phyloP scores from a whole-genome alignment of 139 green algal species.

The Coelastrella sp. region DNA sequence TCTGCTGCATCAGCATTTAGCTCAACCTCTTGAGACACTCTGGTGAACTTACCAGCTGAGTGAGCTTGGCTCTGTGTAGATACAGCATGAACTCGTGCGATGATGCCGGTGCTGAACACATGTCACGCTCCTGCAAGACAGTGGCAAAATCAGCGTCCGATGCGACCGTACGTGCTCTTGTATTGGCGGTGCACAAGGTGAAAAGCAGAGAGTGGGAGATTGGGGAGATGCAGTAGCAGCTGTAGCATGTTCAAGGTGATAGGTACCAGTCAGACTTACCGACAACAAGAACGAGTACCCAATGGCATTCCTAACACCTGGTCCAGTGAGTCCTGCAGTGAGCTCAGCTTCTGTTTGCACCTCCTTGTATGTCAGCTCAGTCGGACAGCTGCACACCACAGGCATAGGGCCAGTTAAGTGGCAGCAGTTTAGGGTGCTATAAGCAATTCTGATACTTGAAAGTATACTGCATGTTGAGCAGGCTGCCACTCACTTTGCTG shows the following conservation, averaged over 20 bases:
- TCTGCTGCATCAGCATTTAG: too few relatives aligned
- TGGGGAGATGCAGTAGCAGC: not conserved
- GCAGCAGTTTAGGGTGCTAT: too few relatives aligned
- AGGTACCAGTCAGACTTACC: not conserved
- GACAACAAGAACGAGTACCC: constrained; percentile 51
- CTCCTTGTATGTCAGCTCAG: not conserved
- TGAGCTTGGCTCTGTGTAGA: constrained; percentile 64
- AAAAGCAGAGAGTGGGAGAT: not conserved
- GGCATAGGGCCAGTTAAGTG: too few relatives aligned
- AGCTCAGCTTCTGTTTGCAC: not conserved
- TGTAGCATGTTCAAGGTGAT: too few relatives aligned
- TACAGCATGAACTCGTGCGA: constrained; percentile 50
- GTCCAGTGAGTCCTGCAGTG: not conserved
- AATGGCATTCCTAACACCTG: not conserved
- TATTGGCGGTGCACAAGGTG: not conserved
- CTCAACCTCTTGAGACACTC: too few relatives aligned
- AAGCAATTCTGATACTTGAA: too few relatives aligned
- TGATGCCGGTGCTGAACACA: constrained; percentile 65
- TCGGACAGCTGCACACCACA: constrained; percentile 15
- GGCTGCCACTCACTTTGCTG: constrained; percentile 41
- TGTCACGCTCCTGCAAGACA: constrained; percentile 59
- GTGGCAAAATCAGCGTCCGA: not conserved
- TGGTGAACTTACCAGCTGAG: constrained; percentile 43
- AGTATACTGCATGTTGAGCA: not conserved
- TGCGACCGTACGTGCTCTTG: too few relatives aligned